Evolutionary conservation across 192 early-diverging fungal genomes (phyloP), one percentile per base, ranked within the genome.

Genomic region (Chytriomyces sp.): DNA sequence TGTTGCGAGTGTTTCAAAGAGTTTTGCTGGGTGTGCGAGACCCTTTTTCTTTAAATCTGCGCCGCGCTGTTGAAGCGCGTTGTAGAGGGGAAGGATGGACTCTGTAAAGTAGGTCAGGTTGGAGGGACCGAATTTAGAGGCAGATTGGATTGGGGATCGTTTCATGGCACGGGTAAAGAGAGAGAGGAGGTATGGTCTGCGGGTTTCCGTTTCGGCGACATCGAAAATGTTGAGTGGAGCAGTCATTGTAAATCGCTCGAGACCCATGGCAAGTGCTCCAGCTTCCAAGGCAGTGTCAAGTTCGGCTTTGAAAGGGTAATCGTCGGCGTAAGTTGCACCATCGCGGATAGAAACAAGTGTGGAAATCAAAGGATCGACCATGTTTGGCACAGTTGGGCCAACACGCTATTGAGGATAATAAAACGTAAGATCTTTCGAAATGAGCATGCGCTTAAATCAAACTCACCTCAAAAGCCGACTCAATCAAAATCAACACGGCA

Each of bases 161-260:
- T 92, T 76, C 91, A 95, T 79, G 84, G 92, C 71, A 88, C 91
- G 77, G 87, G 86, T 90, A 72, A 98, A 89, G 63, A 95, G 78
- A 28, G 96, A 92, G 69, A 99, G 85, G 47, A 99, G 87, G 88
- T 96, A 99, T 0, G 97, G 95, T 53, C 97, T 90, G 46, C 93
- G 92, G 61, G 77, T 77, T 24, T 91, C 87, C 24, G 80, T 82
- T 60, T 92, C 91, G 26, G 23, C 72, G n/a, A 47, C 72, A 47
- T 74, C 72, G 45, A 74, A 74, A 66, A 99, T 89, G 81, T 99
- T 99, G 45, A 98, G 82, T 8, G 95, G 94, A 10, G 96, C 80
- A 6, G 91, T 80, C 23, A 82, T 64, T 64, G 95, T 82, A 75
- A 98, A 96, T 26, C 77, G 79, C 70, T 92, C 89, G 20, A 96